A percentile compares a stretch with the other conserved stretches of the same genome.
These are phyloP conservation scores for Cercis canadensis DNA, from an alignment of 306 rosid genomes.

Conservation along the genomic window DNA sequence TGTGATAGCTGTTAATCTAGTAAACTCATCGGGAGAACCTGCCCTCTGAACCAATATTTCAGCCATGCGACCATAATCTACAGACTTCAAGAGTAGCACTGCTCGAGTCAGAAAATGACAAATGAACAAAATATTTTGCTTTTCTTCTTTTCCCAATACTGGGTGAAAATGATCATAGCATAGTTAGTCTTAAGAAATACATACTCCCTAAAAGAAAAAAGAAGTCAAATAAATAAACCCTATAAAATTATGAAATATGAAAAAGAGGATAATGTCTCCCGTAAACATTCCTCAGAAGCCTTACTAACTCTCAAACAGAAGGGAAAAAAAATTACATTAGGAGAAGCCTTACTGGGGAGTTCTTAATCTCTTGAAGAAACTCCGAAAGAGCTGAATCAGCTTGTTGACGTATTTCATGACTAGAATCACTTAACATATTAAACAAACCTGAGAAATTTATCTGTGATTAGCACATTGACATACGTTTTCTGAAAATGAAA, in stretches of 20 bases:
- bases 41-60: constrained; percentile 97
- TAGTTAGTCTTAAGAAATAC: constrained; percentile 30
- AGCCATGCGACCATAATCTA: constrained; percentile 99
- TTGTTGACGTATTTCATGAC: constrained; percentile 97
- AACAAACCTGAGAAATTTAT: constrained; percentile 78
- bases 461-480: constrained; percentile 35
- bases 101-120: constrained; percentile 94
- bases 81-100: constrained; percentile 99
- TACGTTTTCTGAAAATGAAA: constrained; percentile 20
- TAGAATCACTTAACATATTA: constrained; percentile 95
- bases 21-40: constrained; percentile 85
- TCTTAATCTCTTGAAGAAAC: constrained; percentile 98
- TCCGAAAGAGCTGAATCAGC: constrained; percentile 99
- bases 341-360: constrained; percentile 91
- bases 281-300: constrained; percentile 41
- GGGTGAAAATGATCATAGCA: constrained; percentile 33
- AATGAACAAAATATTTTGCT: constrained; percentile 70
- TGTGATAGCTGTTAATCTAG: constrained; percentile 92
- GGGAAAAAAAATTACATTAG: constrained; percentile 23
- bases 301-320: constrained; percentile 44
- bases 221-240: neutral
- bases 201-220: neutral
- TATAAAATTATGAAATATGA: too few relatives aligned
- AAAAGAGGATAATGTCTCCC: too few relatives aligned
- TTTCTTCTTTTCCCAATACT: constrained; percentile 36